Evolutionary conservation across 108 stramenopile species (phyloP), one percentile per base, ranked within the genome.

Genomic region (Skeletonema menzelii): DNA sequence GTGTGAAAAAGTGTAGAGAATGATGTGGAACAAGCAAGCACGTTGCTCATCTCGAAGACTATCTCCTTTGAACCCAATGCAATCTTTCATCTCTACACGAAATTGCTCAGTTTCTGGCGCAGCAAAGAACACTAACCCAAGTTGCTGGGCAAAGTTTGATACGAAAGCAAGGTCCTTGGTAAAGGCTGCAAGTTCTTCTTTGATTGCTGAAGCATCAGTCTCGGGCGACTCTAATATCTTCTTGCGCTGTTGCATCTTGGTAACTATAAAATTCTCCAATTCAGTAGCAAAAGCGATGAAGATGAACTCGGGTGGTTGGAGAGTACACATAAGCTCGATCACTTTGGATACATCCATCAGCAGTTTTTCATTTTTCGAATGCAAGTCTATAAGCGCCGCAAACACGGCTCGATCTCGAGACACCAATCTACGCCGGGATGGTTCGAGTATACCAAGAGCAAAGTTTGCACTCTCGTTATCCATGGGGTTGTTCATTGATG

Each of bases 271-370:
- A 32, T 62, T 72, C 28, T 95, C 91, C 32, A 95, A 49, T 73
- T 95, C 94, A 4, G 87, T 77, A 6, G 88, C 88, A 65, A 95
- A 95, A 0, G 94, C 91, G 0, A 91, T 78, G 67, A 89, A 91
- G 15, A 95, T 87, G 73, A 95, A 92, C 59, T 91, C 94, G 10
- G 94, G 90, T 35, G 94, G 94, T 72, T 95, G 94, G 0, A 95
- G 79, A 8, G 81, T 75, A 30, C 91, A 95, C 92, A 93, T 93
- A 35, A 85, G 63, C 57, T 91, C 77, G 68, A 95, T 79, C 14
- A 95, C 87, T 56, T 83, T 80, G 24, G 94, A 87, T 31, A 95
- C 40, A 46, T 91, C 87, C 24, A 83, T 67, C 14, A 95, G 75
- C 35, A 91, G 80, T 27, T 88, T 77, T 27, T 84, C 78, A 56